These are phyloP conservation scores for Zymoseptoria passerinii DNA, from an alignment of 2,329 filamentous ascomycete species.

Conservation along the genomic window DNA sequence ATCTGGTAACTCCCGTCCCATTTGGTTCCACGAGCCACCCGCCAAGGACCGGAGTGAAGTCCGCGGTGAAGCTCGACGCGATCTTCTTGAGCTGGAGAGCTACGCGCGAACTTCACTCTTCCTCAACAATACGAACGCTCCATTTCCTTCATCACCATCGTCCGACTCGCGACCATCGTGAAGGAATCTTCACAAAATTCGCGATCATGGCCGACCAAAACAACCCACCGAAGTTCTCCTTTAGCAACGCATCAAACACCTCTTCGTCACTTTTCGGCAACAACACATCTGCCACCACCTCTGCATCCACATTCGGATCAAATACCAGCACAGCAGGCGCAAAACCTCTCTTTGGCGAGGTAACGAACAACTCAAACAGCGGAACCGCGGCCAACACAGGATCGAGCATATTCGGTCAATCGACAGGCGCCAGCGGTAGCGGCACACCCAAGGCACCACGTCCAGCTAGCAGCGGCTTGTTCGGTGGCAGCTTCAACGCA, in stretches of 20 bases:
- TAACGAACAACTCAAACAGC: neutral
- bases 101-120: neutral
- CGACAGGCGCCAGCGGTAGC: constrained; percentile 7
- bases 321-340: neutral
- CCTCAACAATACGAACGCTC: constrained; percentile 4
- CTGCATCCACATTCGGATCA: neutral
- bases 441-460: constrained; percentile 15
- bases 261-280: constrained; percentile 5
- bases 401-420: constrained; percentile 1
- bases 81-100: neutral
- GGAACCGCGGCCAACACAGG: neutral
- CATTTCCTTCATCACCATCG: neutral
- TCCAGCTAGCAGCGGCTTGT: constrained; percentile 10
- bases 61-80: neutral
- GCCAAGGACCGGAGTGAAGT: neutral
- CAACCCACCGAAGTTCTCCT: constrained; percentile 11
- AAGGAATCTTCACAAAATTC: neutral
- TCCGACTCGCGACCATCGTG: constrained; percentile 2
- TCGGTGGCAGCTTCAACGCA: constrained; percentile 8
- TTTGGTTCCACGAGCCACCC: no score
- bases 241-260: constrained; percentile 4
- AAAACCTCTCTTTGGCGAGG: constrained; percentile 2
- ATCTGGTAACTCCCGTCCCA: no score
- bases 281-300: constrained; percentile 4
- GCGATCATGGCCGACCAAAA: constrained; percentile 15